These are phyloP conservation scores for Ambrosiella cleistominuta DNA, from an alignment of 2,329 filamentous ascomycete species.

Conservation along the genomic window DNA sequence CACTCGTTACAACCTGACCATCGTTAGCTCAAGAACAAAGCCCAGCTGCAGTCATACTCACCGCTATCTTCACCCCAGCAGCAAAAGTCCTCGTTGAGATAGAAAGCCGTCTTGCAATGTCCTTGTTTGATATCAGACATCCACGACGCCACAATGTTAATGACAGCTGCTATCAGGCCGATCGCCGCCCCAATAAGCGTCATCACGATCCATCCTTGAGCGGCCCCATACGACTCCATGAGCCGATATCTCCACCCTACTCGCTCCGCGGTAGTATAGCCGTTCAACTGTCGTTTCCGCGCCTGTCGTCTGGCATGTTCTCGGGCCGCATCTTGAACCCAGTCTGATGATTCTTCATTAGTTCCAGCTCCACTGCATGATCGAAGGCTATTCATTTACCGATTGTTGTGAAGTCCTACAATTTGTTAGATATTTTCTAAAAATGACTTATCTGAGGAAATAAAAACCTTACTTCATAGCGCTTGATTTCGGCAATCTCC, in stretches of 20 bases:
- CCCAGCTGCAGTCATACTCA: slow-evolving; percentile 19
- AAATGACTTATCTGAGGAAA: background rate
- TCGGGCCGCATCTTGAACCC: slow-evolving; percentile 91
- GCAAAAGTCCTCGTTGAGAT: slow-evolving; percentile 93
- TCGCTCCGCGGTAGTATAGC: slow-evolving; percentile 49
- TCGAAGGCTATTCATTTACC: slow-evolving; percentile 27
- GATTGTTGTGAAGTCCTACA: slow-evolving; percentile 81
- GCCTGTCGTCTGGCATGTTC: slow-evolving; percentile 71
- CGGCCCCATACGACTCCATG: slow-evolving; percentile 81
- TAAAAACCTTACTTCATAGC: slow-evolving; percentile 55
- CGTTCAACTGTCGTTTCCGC: slow-evolving; percentile 52
- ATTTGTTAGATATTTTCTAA: background rate
- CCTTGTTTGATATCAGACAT: slow-evolving; percentile 87
- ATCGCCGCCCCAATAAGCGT: slow-evolving; percentile 86
- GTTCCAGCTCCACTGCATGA: background rate
- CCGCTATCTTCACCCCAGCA: slow-evolving; percentile 90
- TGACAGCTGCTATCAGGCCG: slow-evolving; percentile 75
- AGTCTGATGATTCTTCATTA: slow-evolving; percentile 38
- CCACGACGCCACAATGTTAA: slow-evolving; percentile 97
- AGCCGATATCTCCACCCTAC: slow-evolving; percentile 65
- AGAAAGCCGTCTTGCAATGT: slow-evolving; percentile 90
- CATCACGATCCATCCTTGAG: slow-evolving; percentile 94
- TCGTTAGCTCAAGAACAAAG: background rate
- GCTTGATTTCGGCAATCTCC: slow-evolving; percentile 93
- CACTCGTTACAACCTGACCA: slow-evolving; percentile 61